Evolutionary conservation across 2,329 filamentous ascomycete species (phyloP).

Genomic region (Pseudogymnoascus sp.): DNA sequence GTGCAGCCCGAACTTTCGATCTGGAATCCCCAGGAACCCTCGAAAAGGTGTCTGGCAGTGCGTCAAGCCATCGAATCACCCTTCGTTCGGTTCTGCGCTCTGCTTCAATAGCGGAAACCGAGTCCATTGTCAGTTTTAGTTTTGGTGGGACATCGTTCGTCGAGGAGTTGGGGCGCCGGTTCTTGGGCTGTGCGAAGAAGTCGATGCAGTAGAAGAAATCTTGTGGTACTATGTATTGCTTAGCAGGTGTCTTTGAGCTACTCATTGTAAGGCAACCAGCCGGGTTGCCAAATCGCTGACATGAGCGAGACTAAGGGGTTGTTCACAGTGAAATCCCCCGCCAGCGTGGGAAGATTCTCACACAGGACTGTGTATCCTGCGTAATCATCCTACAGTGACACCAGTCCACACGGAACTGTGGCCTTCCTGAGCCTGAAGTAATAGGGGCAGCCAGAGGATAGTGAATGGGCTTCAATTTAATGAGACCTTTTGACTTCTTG

Average conservation of each 20-base stretch:
- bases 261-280: slow-evolving; percentile 1
- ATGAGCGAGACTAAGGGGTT: neutral
- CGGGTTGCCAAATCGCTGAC: neutral
- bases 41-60: neutral
- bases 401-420: neutral
- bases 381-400: neutral
- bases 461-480: neutral
- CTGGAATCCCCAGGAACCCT: neutral
- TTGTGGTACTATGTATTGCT: neutral
- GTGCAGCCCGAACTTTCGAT: neutral
- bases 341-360: neutral
- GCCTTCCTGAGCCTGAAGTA: neutral
- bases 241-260: neutral
- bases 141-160: neutral
- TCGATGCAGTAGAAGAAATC: neutral
- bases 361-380: neutral
- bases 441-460: neutral
- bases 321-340: neutral
- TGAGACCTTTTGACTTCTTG: neutral
- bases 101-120: neutral
- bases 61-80: neutral
- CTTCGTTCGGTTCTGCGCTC: neutral
- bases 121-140: neutral
- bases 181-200: neutral
- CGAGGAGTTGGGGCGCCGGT: neutral